phyloP scores from a whole-genome alignment of 1,284 basidiomycete species.

The Fomitopsis pinicola region DNA sequence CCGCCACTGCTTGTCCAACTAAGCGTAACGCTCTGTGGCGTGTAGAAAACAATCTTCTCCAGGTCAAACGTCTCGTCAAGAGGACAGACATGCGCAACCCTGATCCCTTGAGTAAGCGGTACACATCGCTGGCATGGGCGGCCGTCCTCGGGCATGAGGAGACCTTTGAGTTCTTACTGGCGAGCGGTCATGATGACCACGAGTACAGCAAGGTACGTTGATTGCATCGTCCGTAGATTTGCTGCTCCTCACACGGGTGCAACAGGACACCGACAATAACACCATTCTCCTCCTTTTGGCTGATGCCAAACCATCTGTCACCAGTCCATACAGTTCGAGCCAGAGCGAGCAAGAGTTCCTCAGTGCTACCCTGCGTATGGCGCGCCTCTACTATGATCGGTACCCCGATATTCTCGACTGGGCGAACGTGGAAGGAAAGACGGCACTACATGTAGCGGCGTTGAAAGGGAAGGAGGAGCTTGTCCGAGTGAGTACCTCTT shows the following conservation, averaged over 20 bases:
- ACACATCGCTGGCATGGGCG: slow-evolving; percentile 87
- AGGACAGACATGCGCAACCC: slow-evolving; percentile 86
- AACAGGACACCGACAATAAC: slow-evolving; percentile 85
- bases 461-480: slow-evolving; percentile 87
- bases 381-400: slow-evolving; percentile 73
- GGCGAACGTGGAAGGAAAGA: slow-evolving; percentile 85
- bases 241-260: background rate
- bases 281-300: slow-evolving; percentile 88
- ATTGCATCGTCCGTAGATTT: background rate
- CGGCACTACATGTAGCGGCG: slow-evolving; percentile 85
- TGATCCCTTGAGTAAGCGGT: slow-evolving; percentile 67
- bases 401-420: slow-evolving; percentile 86
- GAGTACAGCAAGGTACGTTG: slow-evolving; percentile 81
- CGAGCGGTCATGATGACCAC: slow-evolving; percentile 83
- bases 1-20: slow-evolving; percentile 15
- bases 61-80: slow-evolving; percentile 79
- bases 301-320: slow-evolving; percentile 57
- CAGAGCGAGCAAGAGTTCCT: slow-evolving; percentile 56
- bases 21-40: background rate
- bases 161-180: slow-evolving; percentile 84
- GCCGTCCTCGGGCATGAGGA: slow-evolving; percentile 82
- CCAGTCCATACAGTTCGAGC: slow-evolving; percentile 42
- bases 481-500: slow-evolving; percentile 58
- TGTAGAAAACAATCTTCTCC: slow-evolving; percentile 87
- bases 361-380: slow-evolving; percentile 74